These are phyloP conservation scores for Colletotrichum lini DNA, from an alignment of 2,329 filamentous ascomycete genomes.

Conservation along the genomic window DNA sequence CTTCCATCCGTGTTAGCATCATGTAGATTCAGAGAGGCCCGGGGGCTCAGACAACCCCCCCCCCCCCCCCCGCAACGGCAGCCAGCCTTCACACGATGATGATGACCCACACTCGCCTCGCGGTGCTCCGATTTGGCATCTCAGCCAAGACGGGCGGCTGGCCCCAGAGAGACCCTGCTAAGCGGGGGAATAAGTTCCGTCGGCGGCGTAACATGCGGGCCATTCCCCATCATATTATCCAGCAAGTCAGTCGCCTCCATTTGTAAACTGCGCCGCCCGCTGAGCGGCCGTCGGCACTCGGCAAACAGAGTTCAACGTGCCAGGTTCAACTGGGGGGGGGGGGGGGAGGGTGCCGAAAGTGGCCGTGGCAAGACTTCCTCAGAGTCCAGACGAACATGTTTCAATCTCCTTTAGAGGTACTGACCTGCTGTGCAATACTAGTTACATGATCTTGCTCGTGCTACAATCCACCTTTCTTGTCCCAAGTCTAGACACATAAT, in stretches of 20 bases:
- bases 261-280: neutral
- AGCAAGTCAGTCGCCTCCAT: neutral
- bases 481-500: no score
- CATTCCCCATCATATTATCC: slow-evolving; percentile 14
- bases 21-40: neutral
- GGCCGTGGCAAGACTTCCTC: neutral
- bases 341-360: slow-evolving; percentile 21
- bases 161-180: neutral
- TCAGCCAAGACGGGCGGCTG: neutral
- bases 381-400: no score
- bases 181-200: slow-evolving; percentile 22
- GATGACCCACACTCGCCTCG: neutral
- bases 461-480: no score
- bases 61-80: neutral
- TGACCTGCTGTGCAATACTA: no score
- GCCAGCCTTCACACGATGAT: neutral
- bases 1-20: slow-evolving; percentile 11
- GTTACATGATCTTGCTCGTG: no score
- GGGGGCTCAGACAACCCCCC: neutral
- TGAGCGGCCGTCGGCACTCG: slow-evolving; percentile 22
- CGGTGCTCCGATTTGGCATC: neutral
- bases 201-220: slow-evolving; percentile 15
- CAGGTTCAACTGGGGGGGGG: neutral
- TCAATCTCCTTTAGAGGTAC: no score
- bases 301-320: slow-evolving; percentile 4